phyloP scores from a whole-genome alignment of 2,329 filamentous ascomycete species.

The Colletotrichum paranaense region DNA sequence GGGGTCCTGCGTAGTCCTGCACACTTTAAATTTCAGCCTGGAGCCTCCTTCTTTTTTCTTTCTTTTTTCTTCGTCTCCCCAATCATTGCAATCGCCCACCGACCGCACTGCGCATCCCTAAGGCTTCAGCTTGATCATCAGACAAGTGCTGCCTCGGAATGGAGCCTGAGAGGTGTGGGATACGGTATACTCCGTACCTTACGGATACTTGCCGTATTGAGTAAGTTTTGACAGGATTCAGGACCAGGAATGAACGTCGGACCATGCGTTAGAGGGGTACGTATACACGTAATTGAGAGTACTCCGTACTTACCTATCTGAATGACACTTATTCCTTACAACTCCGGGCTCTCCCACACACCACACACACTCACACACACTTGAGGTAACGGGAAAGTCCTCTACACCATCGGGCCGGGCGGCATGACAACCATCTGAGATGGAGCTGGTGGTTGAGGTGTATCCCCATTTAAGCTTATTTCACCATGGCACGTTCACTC shows the following conservation, averaged over 20 bases:
- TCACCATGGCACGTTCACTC: constrained; percentile 4
- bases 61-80: neutral
- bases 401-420: neutral
- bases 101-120: neutral
- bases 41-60: neutral
- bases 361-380: neutral
- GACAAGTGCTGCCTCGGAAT: neutral
- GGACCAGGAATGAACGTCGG: neutral
- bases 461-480: constrained; percentile 33
- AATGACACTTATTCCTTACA: neutral
- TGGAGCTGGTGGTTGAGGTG: constrained; percentile 5
- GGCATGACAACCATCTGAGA: neutral
- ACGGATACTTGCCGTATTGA: no score
- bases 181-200: no score
- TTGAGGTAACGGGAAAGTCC: neutral
- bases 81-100: neutral
- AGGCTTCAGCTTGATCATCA: neutral
- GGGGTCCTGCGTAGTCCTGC: constrained; percentile 10
- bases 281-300: neutral
- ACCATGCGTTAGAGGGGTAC: neutral
- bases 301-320: neutral
- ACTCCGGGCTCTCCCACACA: neutral
- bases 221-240: no score
- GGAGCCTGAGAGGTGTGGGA: no score
- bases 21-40: constrained; percentile 14